Percentiles rank a stretch among this genome's conserved stretches.
Evolutionary conservation across 2,329 filamentous ascomycete species (phyloP).

Genomic region (Xylaria sp.): DNA sequence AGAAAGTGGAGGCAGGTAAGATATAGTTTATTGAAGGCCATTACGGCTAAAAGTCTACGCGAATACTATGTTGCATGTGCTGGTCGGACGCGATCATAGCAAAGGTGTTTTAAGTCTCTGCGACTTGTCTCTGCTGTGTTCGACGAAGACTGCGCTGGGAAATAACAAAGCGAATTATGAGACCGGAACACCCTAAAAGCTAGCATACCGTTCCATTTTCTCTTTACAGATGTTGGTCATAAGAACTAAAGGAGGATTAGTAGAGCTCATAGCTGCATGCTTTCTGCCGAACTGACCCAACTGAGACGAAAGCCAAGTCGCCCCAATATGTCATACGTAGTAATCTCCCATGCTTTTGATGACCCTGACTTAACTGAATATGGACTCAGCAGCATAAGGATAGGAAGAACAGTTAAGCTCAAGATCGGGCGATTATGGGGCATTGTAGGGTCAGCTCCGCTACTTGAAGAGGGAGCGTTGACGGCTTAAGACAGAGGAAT

Average conservation of each 20-base stretch:
- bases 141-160: not conserved
- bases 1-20: slow-evolving; percentile 21
- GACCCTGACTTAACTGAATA: not conserved
- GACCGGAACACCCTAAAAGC: not conserved
- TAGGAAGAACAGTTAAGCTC: not conserved
- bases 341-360: not conserved
- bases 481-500: not conserved
- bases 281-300: not conserved
- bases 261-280: not conserved
- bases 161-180: not conserved
- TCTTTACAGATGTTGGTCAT: not conserved
- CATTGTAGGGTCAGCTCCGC: not conserved
- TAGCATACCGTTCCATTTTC: not conserved
- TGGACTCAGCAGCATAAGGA: not conserved
- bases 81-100: not conserved
- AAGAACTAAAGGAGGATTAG: not conserved
- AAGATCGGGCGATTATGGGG: not conserved
- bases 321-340: not conserved
- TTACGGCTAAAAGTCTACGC: slow-evolving; percentile 6
- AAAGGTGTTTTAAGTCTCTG: not conserved
- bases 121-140: not conserved
- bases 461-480: not conserved
- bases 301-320: not conserved
- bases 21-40: not conserved
- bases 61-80: slow-evolving; percentile 2